Base-by-base conservation (phyloP, 441 rosid genomes). In the Pelargonium citronellum region DNA sequence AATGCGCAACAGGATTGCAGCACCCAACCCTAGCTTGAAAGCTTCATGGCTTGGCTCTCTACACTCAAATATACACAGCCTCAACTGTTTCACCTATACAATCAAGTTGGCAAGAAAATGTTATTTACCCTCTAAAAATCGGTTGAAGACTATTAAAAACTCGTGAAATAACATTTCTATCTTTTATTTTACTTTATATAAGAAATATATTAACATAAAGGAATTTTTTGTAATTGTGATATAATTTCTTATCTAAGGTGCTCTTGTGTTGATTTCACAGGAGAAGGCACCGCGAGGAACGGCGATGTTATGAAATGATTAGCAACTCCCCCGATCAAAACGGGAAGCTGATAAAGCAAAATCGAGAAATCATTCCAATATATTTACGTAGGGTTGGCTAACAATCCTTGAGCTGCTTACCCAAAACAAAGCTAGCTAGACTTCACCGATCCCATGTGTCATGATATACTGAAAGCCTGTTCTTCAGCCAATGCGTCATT, bases 401-500 rank as follows among this genome's bases (percentile, higher is more conserved):
- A 64, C 7, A 53, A 62, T 46, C 69, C 75, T 7, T 24, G 72
- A 51, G 71, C 81, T 22, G 44, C 76, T 69, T 74, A 53, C 79
- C 75, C 34, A 20, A 24, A 60, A 19, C 22, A 12, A 49, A 46
- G 12, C 9, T 7, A 10, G 4, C 9, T 53, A 67, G 55, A 46
- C 10, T 39, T 83, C 82, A 87, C 37, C 86, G 71, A 82, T 91
- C 97, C 96, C 98, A 92, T 85, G 82, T 75, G 2, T 95, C 89
- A 79, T 87, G 90, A 69, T 81, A 91, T 66, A 84, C 76, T 0
- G 84, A 46, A n/a, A 85, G 85, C 74, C 98, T 91, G 76, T 83
- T 91, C 85, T 86, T 87, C 77, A 95, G 78, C 99, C 99, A 95
- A 22, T 89, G 84, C 76, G 88, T 75, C 89, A 95, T 81, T 53